These are phyloP conservation scores for Alternaria novae-zelandiae DNA, from an alignment of 2,329 filamentous ascomycete species.

Conservation along the genomic window DNA sequence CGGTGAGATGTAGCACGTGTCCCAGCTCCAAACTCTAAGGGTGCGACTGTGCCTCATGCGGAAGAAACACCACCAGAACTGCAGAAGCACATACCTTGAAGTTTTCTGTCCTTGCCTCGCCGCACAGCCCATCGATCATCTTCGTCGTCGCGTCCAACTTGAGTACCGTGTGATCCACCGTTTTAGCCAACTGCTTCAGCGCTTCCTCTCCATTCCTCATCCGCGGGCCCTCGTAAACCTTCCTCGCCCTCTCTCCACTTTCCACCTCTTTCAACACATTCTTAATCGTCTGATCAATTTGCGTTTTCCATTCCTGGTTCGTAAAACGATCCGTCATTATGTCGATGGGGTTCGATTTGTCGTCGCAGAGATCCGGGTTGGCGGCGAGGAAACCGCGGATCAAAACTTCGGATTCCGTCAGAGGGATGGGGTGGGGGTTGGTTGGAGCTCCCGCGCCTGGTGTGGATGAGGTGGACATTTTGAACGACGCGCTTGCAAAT, in stretches of 20 bases:
- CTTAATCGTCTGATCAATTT: constrained; percentile 48
- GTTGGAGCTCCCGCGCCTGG: constrained; percentile 4
- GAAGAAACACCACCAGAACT: neutral
- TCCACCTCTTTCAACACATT: constrained; percentile 36
- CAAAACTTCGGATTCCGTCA: constrained; percentile 43
- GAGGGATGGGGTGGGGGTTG: constrained; percentile 30
- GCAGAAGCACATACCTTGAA: constrained; percentile 50
- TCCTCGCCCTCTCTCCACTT: constrained; percentile 34
- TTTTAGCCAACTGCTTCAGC: constrained; percentile 41
- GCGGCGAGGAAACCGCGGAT: constrained; percentile 43
- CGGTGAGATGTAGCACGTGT: neutral
- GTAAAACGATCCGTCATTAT: constrained; percentile 53
- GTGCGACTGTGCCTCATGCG: neutral
- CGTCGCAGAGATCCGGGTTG: constrained; percentile 38
- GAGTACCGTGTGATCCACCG: constrained; percentile 59
- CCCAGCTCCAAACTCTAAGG: neutral
- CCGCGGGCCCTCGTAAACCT: constrained; percentile 35
- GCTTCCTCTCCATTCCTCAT: constrained; percentile 36
- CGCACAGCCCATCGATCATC: constrained; percentile 62
- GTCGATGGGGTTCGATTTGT: constrained; percentile 34
- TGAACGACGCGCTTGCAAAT: constrained; percentile 3
- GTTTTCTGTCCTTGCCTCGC: constrained; percentile 57
- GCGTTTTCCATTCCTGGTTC: constrained; percentile 53
- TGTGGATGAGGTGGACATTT: constrained; percentile 18
- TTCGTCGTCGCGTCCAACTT: constrained; percentile 56